Evolutionary conservation across 495 filamentous ascomycete genomes (phyloP).

Genomic region (Penicillium ucsense): DNA sequence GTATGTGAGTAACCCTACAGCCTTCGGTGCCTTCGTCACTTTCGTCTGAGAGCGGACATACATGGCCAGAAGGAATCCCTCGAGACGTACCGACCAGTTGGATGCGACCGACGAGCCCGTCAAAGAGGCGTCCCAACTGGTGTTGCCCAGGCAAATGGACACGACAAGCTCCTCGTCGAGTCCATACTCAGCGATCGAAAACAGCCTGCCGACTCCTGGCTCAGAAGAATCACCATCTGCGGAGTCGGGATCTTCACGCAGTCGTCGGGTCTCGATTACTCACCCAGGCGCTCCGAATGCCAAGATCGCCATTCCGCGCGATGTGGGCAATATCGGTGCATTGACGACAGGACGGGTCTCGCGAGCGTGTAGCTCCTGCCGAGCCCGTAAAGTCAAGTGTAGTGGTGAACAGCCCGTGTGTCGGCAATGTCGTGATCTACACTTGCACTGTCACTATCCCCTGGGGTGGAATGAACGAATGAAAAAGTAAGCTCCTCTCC

Average conservation of each 20-base stretch:
- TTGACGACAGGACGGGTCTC: conserved; percentile 18
- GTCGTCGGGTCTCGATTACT: background rate
- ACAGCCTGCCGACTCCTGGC: background rate
- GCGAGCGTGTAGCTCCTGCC: conserved; percentile 58
- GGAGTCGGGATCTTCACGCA: background rate
- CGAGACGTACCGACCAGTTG: background rate
- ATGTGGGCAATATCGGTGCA: background rate
- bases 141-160: background rate
- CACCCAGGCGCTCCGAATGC: background rate
- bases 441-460: conserved; percentile 38
- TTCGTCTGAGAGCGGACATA: background rate
- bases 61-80: background rate
- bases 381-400: conserved; percentile 53
- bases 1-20: background rate
- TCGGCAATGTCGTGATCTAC: conserved; percentile 43
- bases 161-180: background rate
- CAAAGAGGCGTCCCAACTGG: background rate
- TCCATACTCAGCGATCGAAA: background rate
- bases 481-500: conserved; percentile 7
- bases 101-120: background rate
- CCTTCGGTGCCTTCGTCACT: background rate
- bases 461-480: conserved; percentile 45
- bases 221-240: background rate
- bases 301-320: background rate
- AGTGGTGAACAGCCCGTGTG: conserved; percentile 44